Percentiles rank a stretch among this genome's conserved stretches.
phyloP scores from a whole-genome alignment of 2,329 filamentous ascomycete species.

The Zymoseptoria ardabiliae region DNA sequence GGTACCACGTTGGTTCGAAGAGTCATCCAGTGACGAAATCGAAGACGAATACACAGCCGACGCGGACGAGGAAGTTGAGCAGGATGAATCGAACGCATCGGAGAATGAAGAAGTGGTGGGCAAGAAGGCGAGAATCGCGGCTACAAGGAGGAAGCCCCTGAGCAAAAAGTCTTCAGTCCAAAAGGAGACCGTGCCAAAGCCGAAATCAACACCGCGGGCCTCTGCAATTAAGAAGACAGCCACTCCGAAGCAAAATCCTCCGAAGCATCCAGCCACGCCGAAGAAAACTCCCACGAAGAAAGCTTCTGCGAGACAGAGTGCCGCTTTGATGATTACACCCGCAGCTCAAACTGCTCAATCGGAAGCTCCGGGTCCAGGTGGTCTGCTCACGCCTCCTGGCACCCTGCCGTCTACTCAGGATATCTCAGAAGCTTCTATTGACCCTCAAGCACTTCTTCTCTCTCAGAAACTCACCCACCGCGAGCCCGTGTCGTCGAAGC shows the following conservation, averaged over 20 bases:
- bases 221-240: neutral
- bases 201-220: neutral
- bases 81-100: neutral
- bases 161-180: neutral
- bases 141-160: neutral
- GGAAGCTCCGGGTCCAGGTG: neutral
- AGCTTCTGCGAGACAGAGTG: neutral
- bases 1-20: neutral
- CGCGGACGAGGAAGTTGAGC: neutral
- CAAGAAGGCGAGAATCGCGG: neutral
- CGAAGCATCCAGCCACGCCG: neutral
- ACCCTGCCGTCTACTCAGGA: neutral
- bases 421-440: neutral
- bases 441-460: slow-evolving; percentile 12
- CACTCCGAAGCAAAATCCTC: neutral
- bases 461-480: slow-evolving; percentile 22
- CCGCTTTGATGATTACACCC: neutral
- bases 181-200: neutral
- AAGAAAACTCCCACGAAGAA: neutral
- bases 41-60: neutral
- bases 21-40: neutral
- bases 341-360: neutral
- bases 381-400: neutral
- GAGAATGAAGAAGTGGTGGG: neutral
- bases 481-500: slow-evolving; percentile 23